Evolutionary conservation across 2,329 filamentous ascomycete species (phyloP).

Genomic region (Pseudocercospora cruenta): DNA sequence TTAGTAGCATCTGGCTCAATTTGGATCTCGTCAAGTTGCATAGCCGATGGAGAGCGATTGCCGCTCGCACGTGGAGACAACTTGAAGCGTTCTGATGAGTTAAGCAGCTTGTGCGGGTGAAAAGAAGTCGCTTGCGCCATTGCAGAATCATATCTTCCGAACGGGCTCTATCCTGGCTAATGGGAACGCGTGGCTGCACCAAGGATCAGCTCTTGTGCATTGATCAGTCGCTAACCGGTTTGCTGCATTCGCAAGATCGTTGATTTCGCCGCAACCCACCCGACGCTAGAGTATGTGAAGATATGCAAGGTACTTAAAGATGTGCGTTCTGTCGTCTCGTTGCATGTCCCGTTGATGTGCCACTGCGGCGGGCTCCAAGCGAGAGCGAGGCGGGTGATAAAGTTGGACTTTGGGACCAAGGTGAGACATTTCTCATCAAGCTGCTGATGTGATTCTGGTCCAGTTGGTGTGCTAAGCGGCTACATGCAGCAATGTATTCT

Average conservation of each 20-base stretch:
- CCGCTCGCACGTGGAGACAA: not conserved
- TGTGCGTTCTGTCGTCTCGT: not conserved
- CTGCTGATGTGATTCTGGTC: not conserved
- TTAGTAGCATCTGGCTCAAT: not conserved
- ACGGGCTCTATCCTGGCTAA: slow-evolving; percentile 1
- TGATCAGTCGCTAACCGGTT: not conserved
- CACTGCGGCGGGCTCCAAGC: not conserved
- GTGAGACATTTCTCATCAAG: not conserved
- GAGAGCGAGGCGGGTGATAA: not conserved
- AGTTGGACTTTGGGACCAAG: not conserved
- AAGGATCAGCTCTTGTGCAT: not conserved
- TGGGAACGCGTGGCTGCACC: slow-evolving; percentile 2
- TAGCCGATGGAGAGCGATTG: not conserved
- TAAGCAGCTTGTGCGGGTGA: not conserved
- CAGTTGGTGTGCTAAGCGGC: not conserved
- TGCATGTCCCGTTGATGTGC: not conserved
- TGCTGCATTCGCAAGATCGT: not conserved
- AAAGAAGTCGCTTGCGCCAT: not conserved
- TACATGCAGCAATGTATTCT: not conserved
- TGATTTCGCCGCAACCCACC: not conserved
- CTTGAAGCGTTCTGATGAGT: not conserved
- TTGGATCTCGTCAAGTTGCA: slow-evolving; percentile 1
- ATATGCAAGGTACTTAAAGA: not conserved
- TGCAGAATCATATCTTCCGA: not conserved
- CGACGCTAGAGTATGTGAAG: not conserved